phyloP scores from a whole-genome alignment of 1,284 basidiomycete genomes.

The Sphagnurus paluster region DNA sequence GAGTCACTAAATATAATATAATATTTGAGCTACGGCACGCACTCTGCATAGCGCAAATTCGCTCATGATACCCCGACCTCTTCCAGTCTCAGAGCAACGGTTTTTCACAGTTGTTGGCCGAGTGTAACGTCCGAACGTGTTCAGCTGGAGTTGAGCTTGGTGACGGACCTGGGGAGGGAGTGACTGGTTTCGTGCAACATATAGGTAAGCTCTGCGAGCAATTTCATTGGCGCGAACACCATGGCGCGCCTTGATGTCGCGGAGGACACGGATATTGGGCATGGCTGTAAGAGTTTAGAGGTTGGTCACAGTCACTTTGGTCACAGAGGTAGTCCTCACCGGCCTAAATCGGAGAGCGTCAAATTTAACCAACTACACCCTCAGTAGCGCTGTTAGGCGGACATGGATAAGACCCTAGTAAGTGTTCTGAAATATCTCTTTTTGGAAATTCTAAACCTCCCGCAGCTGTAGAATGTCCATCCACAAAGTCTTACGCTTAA shows the following conservation, averaged over 20 bases:
- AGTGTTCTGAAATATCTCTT: background rate
- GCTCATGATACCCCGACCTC: constrained; percentile 83
- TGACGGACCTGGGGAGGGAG: constrained; percentile 86
- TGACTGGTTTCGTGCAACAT: constrained; percentile 86
- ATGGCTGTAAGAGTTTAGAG: constrained; percentile 22
- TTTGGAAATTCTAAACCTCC: background rate
- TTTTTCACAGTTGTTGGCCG: constrained; percentile 87
- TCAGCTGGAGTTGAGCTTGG: constrained; percentile 94
- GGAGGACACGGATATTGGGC: constrained; percentile 63
- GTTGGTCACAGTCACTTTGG: constrained; percentile 9
- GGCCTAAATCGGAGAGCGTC: constrained; percentile 24
- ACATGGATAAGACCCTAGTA: constrained; percentile 31
- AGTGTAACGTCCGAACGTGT: constrained; percentile 82
- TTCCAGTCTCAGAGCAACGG: constrained; percentile 82
- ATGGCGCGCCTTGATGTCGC: constrained; percentile 76
- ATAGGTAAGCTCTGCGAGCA: constrained; percentile 83
- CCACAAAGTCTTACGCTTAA: constrained; percentile 59
- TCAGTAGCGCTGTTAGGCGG: constrained; percentile 14
- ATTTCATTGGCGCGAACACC: constrained; percentile 77
- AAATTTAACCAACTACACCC: constrained; percentile 3
- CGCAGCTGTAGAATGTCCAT: constrained; percentile 48
- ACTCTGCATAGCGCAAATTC: constrained; percentile 91
- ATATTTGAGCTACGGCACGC: constrained; percentile 30
- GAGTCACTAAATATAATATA: constrained; percentile 4
- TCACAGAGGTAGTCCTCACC: constrained; percentile 25